These are phyloP conservation scores for Pseudogymnoascus verrucosus DNA, from an alignment of 2,329 filamentous ascomycete genomes.

Conservation along the genomic window DNA sequence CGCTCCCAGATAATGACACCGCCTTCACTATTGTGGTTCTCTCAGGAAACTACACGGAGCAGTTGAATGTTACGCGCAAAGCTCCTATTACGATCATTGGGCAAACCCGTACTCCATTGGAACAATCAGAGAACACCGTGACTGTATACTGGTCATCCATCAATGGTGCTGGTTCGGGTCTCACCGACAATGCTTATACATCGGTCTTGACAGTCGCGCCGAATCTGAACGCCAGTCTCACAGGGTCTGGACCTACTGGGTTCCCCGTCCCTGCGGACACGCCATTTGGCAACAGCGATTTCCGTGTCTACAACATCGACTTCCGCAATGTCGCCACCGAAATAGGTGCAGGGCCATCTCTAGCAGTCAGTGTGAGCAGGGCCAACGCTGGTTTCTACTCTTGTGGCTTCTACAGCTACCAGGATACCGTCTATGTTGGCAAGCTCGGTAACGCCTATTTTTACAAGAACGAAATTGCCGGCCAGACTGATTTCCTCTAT, in stretches of 20 bases:
- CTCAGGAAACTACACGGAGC: slow-evolving; percentile 49
- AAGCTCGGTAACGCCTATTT: slow-evolving; percentile 61
- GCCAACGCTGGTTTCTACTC: slow-evolving; percentile 62
- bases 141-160: slow-evolving; percentile 53
- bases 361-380: slow-evolving; percentile 52
- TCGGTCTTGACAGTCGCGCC: slow-evolving; percentile 55
- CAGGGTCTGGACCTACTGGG: slow-evolving; percentile 54
- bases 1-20: not conserved
- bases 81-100: slow-evolving; percentile 55
- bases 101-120: slow-evolving; percentile 27
- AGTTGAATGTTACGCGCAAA: slow-evolving; percentile 52
- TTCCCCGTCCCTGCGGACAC: slow-evolving; percentile 52
- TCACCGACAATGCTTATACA: slow-evolving; percentile 52
- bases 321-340: slow-evolving; percentile 42
- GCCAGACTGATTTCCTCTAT: slow-evolving; percentile 62
- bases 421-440: slow-evolving; percentile 62
- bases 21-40: slow-evolving; percentile 50
- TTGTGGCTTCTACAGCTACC: slow-evolving; percentile 58
- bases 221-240: slow-evolving; percentile 53
- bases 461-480: slow-evolving; percentile 50
- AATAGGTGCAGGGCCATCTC: slow-evolving; percentile 43
- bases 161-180: slow-evolving; percentile 32
- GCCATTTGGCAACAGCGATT: slow-evolving; percentile 55
- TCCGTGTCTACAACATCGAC: slow-evolving; percentile 60
- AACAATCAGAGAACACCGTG: slow-evolving; percentile 36